Conservation (phyloP, 805 yeast genomes). For the Dipodascus geniculatus region DNA sequence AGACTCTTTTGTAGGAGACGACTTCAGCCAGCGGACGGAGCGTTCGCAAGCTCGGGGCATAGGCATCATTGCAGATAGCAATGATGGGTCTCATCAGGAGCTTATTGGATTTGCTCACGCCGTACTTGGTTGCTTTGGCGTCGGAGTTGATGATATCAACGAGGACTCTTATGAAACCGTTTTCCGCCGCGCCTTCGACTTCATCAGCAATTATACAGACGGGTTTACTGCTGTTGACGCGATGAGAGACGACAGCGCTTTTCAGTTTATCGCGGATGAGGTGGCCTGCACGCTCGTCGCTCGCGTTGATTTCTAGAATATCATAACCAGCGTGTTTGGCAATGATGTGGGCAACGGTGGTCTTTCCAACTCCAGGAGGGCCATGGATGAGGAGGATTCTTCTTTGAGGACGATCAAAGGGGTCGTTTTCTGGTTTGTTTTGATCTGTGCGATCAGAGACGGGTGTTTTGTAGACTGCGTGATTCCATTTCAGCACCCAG, state of each 20-base stretch:
- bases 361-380: constrained; percentile 90
- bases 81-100: constrained; percentile 73
- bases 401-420: constrained; percentile 44
- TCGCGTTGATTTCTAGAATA: constrained; percentile 76
- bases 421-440: constrained; percentile 27
- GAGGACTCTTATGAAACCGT: constrained; percentile 40
- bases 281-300: constrained; percentile 61
- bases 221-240: constrained; percentile 48
- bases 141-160: constrained; percentile 53
- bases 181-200: constrained; percentile 68
- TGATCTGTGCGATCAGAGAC: constrained; percentile 18
- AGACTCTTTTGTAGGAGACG: constrained; percentile 50
- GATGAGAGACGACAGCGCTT: constrained; percentile 54
- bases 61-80: constrained; percentile 83
- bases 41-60: constrained; percentile 61
- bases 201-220: constrained; percentile 82
- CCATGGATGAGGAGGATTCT: constrained; percentile 73
- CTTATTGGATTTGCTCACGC: constrained; percentile 23
- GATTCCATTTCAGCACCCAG: constrained; percentile 63
- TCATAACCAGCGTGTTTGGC: constrained; percentile 75
- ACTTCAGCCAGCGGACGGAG: constrained; percentile 66
- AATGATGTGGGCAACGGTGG: constrained; percentile 74
- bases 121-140: constrained; percentile 33
- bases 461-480: constrained; percentile 40
- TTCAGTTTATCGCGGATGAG: constrained; percentile 40